These are phyloP conservation scores for Poterioochromonas sp. DNA, from an alignment of 352 stramenopile genomes.

Conservation along the genomic window DNA sequence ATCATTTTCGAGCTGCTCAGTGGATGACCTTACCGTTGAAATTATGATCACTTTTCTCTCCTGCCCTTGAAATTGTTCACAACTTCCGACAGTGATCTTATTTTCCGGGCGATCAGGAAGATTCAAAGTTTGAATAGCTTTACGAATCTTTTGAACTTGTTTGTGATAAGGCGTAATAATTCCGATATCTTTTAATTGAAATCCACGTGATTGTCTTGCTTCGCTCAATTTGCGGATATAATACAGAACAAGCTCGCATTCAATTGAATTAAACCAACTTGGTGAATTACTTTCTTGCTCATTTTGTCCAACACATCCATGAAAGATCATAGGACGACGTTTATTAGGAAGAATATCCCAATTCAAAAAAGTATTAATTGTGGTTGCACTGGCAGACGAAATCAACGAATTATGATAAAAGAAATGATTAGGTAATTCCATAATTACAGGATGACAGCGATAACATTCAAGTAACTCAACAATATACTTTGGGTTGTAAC, in stretches of 20 bases:
- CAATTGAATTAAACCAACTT: conserved; percentile 39
- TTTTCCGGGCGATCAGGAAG: no score
- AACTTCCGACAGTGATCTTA: conserved; percentile 31
- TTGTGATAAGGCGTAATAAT: conserved; percentile 43
- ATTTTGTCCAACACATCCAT: conserved; percentile 36
- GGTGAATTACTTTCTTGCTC: conserved; percentile 36
- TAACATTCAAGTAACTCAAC: conserved; percentile 40
- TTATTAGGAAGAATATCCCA: conserved; percentile 36
- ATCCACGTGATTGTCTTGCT: neutral
- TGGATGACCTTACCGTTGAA: conserved; percentile 37
- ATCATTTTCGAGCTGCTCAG: conserved; percentile 35
- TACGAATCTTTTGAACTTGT: conserved; percentile 37
- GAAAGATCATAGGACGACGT: conserved; percentile 36
- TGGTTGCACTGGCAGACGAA: neutral
- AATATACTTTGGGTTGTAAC: conserved; percentile 21
- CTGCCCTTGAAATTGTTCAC: conserved; percentile 42
- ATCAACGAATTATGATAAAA: conserved; percentile 41
- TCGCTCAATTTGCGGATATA: conserved; percentile 37
- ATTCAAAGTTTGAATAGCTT: neutral
- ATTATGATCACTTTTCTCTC: conserved; percentile 41
- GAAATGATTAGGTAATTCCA: conserved; percentile 33
- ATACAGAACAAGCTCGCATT: conserved; percentile 32
- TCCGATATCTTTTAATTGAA: conserved; percentile 34
- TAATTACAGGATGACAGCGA: conserved; percentile 38
- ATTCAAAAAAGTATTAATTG: neutral